Evolutionary conservation across 305 asterid genomes (phyloP), one percentile per base, ranked within the genome.

Genomic region (Fraxinus dipetala): DNA sequence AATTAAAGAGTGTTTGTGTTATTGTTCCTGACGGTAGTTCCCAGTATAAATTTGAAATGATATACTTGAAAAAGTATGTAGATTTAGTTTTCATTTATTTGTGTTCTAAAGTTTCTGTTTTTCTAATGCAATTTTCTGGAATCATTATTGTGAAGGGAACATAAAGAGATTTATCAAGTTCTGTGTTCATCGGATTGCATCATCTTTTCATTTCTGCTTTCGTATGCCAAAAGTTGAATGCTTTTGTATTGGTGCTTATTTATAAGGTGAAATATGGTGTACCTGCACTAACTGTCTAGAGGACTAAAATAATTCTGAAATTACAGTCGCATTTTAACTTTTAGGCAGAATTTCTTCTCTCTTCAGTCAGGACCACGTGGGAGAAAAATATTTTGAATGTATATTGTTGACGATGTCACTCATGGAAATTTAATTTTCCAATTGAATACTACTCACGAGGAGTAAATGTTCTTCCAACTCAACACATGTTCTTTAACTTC

Each of bases 1-100:
- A 4, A 32, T 80, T 24, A 79, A 22, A 30, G 76, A 79, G 69
- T 31, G 45, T 43, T 38, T 75, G 31, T 81, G 79, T 30, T 28
- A 79, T 76, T 67, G 51, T 84, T 80, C 56, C 3, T 38, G 67
- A 16, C 14, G 18, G 70, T 72, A 67, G 28, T 72, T 76, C 38
- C 72, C 34, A 2, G n/a, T 22, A 26, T 22, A 63, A 22, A 26
- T 63, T 30, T 28, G 59, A 48, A 75, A 28, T 43, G 26, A 63
- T 74, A 30, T 13, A 63, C 28, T 59, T 38, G 14, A 32, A 70
- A 13, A 36, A 63, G 16, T 34, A 63, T 31, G 13, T 63, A 63
- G 72, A 63, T 63, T 63, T 59, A 24, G 72, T 61, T 61, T 61
- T 61, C 16, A 22, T 22, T 61, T 61, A 5, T 1, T 61, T 61